Base-by-base conservation (phyloP, 257 asterid genomes). In the Gentiana macrophylla region DNA sequence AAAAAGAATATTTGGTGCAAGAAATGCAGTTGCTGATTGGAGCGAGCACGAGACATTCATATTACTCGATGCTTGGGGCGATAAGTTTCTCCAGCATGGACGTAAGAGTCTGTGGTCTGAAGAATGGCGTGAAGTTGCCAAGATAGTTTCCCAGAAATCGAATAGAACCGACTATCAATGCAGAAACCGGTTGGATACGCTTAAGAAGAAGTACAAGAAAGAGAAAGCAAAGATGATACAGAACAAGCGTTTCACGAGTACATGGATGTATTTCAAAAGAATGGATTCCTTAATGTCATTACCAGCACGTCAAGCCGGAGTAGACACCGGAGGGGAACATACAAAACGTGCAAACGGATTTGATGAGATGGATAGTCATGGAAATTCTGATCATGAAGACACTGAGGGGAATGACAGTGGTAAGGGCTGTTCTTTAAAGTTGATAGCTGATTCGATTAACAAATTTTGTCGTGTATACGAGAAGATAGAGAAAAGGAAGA, bases 111-210 rank as follows among this genome's bases (percentile, higher is more conserved):
- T 89, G 45, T 80, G 94, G 45, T 83, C 83, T 0, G 95, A 86
- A 60, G 95, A 89, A 64, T 89, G 95, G 95, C 94, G 81, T 66
- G 95, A 81, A 66, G 95, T 89, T 24, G 83, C 95, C 0, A 86
- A 78, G 34, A 81, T 71, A 67, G 97, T 89, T 6, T 79, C 85
- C 0, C 83, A 67, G 48, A 80, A 75, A 10, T 86, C 94, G 0
- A 81, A 67, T 37, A 69, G 97, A 43, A 83, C 95, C 0, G 94
- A 86, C 57, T 78, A 93, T 12, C 97, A 89, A 53, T 89, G 97
- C 60, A 69, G 95, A 15, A 89, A 83, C 59, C 95, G 95, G 59
- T 65, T 89, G 68, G 97, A 86, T 46, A 89, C 97, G 0, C 44
- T 89, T 75, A 89, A 89, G 72, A 89, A 89, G 57, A 89, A 89